Evolutionary conservation across 331 rosid genomes (phyloP).

Genomic region (Malus hybrid): DNA sequence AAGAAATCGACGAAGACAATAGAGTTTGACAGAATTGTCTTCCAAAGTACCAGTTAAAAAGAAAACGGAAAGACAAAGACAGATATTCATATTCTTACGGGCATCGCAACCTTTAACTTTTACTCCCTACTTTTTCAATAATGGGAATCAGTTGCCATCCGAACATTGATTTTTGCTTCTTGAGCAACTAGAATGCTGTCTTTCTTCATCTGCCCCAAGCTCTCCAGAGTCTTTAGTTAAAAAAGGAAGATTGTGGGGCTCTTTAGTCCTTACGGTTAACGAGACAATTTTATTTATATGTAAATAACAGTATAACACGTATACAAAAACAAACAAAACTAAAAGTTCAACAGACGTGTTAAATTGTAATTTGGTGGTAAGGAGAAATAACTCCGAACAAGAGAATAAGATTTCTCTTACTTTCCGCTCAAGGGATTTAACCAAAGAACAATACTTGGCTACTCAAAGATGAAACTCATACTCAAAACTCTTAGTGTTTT

Average conservation of each 20-base stretch:
- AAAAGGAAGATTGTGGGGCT: background rate
- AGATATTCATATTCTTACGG: constrained; percentile 25
- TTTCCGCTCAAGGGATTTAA: background rate
- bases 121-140: background rate
- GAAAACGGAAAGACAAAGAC: background rate
- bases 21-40: background rate
- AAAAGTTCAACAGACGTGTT: background rate
- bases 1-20: too few relatives aligned
- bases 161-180: background rate
- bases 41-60: background rate
- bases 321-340: too few relatives aligned
- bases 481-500: too few relatives aligned
- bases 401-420: background rate
- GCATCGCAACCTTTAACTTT: constrained; percentile 4
- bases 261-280: too few relatives aligned
- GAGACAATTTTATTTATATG: background rate
- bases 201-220: background rate
- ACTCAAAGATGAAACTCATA: too few relatives aligned
- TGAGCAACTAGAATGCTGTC: background rate
- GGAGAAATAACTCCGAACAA: background rate
- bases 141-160: too few relatives aligned
- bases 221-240: background rate
- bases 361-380: background rate
- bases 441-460: background rate
- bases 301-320: background rate